Conservation (phyloP, 352 stramenopile species). For the Phytopythium montanum region DNA sequence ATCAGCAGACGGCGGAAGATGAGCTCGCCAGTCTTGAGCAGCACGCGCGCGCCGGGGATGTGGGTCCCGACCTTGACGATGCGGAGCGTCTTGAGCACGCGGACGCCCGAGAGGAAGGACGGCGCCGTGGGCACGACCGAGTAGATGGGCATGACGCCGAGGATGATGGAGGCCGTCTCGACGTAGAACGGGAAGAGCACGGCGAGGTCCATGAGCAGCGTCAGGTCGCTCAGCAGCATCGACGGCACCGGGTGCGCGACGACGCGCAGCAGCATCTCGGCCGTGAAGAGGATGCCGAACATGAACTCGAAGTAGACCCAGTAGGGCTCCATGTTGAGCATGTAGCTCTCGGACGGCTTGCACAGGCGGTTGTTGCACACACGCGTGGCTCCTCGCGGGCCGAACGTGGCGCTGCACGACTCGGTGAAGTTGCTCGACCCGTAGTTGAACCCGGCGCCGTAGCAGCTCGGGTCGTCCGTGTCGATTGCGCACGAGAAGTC, state of each 20-base stretch:
- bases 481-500: slow-evolving; percentile 25
- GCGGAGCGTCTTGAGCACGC: slow-evolving; percentile 38
- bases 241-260: slow-evolving; percentile 22
- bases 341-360: slow-evolving; percentile 24
- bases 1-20: slow-evolving; percentile 30
- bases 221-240: slow-evolving; percentile 24
- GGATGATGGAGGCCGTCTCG: slow-evolving; percentile 18
- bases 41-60: slow-evolving; percentile 31
- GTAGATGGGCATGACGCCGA: slow-evolving; percentile 22
- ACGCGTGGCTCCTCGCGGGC: slow-evolving; percentile 9
- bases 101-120: slow-evolving; percentile 39
- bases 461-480: slow-evolving; percentile 17
- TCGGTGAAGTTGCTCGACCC: slow-evolving; percentile 21
- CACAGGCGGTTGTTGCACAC: slow-evolving; percentile 48
- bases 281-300: slow-evolving; percentile 39
- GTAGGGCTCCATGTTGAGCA: slow-evolving; percentile 44
- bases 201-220: slow-evolving; percentile 16
- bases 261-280: slow-evolving; percentile 29
- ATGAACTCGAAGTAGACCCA: slow-evolving; percentile 50
- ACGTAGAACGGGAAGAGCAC: slow-evolving; percentile 37
- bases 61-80: slow-evolving; percentile 45
- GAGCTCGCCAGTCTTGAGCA: slow-evolving; percentile 30
- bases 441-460: slow-evolving; percentile 26
- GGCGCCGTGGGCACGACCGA: slow-evolving; percentile 32
- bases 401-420: slow-evolving; percentile 24